Conservation (phyloP, 352 stramenopile genomes). For the Blastocystis sp. region DNA sequence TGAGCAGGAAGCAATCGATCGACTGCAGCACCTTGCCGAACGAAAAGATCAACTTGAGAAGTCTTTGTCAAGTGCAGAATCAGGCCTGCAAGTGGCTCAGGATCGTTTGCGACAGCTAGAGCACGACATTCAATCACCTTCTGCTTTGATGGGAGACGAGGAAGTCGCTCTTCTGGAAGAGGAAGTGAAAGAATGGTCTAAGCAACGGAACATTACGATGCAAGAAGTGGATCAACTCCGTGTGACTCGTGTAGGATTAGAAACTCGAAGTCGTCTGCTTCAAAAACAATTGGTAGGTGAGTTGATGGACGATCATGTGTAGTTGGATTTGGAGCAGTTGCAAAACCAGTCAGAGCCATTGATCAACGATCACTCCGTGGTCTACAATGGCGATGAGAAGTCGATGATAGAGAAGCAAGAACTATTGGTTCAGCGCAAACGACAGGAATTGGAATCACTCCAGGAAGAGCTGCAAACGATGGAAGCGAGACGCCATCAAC, state of each 20-base stretch:
- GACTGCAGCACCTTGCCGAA: constrained; percentile 8
- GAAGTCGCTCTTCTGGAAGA: background rate
- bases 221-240: constrained; percentile 66
- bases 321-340: constrained; percentile 41
- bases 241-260: constrained; percentile 64
- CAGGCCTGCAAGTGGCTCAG: background rate
- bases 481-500: background rate
- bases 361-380: constrained; percentile 5
- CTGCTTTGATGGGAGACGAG: background rate
- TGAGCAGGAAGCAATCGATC: background rate
- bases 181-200: constrained; percentile 57
- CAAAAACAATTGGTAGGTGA: background rate
- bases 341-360: background rate
- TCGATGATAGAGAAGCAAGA: constrained; percentile 61
- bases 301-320: background rate
- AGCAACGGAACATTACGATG: constrained; percentile 79
- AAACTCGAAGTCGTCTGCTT: constrained; percentile 64
- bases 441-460: constrained; percentile 66
- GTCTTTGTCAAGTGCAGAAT: background rate
- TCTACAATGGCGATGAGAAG: background rate
- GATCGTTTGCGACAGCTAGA: background rate
- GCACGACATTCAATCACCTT: background rate
- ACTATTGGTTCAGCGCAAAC: constrained; percentile 66
- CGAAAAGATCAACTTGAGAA: background rate
- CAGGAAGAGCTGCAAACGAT: constrained; percentile 63